Percentiles rank a stretch among this genome's conserved stretches.
phyloP scores from a whole-genome alignment of 2,329 filamentous ascomycete species.

The Ophiosphaerella narmari region DNA sequence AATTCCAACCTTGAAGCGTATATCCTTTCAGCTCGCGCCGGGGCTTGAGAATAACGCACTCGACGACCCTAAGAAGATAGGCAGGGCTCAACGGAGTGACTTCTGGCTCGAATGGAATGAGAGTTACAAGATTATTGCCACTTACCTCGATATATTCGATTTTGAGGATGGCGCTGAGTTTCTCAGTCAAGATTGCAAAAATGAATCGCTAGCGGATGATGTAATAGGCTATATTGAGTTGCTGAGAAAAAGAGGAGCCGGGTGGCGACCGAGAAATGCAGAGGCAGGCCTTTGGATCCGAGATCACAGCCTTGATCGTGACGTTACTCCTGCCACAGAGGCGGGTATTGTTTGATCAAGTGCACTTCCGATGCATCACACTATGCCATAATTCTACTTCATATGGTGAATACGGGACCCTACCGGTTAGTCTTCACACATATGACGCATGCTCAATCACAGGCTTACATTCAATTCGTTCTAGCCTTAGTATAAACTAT shows the following conservation, averaged over 20 bases:
- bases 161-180: constrained; percentile 28
- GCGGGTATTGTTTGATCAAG: background rate
- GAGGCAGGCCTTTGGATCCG: constrained; percentile 27
- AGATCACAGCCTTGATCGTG: constrained; percentile 17
- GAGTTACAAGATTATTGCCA: constrained; percentile 32
- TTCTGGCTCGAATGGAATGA: constrained; percentile 46
- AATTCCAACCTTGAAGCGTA: constrained; percentile 35
- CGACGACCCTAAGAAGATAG: constrained; percentile 43
- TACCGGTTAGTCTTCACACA: too few species aligned
- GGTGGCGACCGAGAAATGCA: constrained; percentile 27
- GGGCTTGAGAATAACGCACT: constrained; percentile 47
- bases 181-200: constrained; percentile 30
- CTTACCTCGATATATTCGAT: constrained; percentile 27
- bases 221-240: constrained; percentile 29
- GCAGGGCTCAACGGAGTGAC: constrained; percentile 49
- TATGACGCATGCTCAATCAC: too few species aligned
- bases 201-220: constrained; percentile 20
- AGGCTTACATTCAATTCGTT: too few species aligned
- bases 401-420: too few species aligned
- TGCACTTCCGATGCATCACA: too few species aligned
- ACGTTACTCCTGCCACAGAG: background rate
- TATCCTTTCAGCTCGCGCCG: constrained; percentile 51
- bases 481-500: too few species aligned
- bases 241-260: constrained; percentile 23
- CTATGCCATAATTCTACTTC: too few species aligned